Evolutionary conservation across 2,329 filamentous ascomycete genomes (phyloP), one percentile per base, ranked within the genome.

Genomic region (Apiospora saccharicola): DNA sequence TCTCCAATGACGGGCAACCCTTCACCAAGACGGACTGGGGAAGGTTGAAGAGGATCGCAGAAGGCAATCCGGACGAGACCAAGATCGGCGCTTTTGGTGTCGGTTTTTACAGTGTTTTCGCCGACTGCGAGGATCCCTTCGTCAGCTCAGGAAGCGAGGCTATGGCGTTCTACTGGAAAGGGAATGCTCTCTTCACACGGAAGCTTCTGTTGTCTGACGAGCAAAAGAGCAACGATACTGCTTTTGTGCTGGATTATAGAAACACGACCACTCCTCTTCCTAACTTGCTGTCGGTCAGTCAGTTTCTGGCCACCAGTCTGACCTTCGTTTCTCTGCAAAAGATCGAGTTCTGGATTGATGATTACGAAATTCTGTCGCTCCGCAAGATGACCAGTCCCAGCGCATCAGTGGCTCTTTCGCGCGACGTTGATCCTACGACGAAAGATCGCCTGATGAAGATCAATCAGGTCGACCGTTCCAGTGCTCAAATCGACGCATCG

Each of bases 111-210:
- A 97, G 94, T 81, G 96, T 98, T 51, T 99, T 99, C 81, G 94
- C 96, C 74, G 96, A 99, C 81, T 99, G 96, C 81, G 97, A 99
- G 82, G 95, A 98, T 77, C 96, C 96, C 0, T 98, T 99, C 79
- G 93, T 99, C 75, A 96, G 94, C 76, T 98, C 96, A 0, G 96
- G 96, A 0, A 90, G 89, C 74, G 92, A 97, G 82, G 95, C 95
- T 49, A 98, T 99, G 94, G 96, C 96, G 0, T 99, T 99, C 80
- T 99, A 98, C 85, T 99, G 96, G 97, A 98, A 98, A 82, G 95
- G 93, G n/a, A 98, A 98, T 81, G 94, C 94, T 6, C 88, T 99
- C 1, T 98, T 98, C 81, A 99, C 97, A 34, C 93, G 95, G 77
- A 94, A 94, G 76, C 88, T 96, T 30, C 91, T 91, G 76, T 84